phyloP scores from a whole-genome alignment of 1,284 basidiomycete species.

The Gomphus bonarii region DNA sequence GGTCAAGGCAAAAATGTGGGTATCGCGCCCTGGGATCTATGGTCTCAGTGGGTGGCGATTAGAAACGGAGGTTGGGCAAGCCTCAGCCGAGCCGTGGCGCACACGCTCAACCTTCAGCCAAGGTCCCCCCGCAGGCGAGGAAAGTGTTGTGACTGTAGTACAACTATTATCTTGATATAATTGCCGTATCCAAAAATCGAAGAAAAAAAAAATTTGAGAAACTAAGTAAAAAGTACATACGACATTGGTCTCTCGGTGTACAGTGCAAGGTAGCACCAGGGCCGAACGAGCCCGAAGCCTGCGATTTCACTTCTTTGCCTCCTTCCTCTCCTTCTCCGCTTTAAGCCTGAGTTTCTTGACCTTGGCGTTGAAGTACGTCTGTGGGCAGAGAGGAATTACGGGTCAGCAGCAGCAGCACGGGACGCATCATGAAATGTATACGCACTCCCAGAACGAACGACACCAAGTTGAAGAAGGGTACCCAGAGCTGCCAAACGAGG shows the following conservation, averaged over 20 bases:
- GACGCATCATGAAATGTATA: slow-evolving; percentile 9
- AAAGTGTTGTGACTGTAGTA: slow-evolving; percentile 34
- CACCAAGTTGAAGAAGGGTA: slow-evolving; percentile 64
- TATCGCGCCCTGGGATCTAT: slow-evolving; percentile 57
- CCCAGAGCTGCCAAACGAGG: slow-evolving; percentile 43
- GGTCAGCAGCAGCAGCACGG: no score
- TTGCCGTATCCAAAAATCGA: background rate
- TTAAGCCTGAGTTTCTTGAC: slow-evolving; percentile 51
- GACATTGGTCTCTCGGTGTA: background rate
- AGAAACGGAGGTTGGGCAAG: slow-evolving; percentile 50
- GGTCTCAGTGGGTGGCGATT: slow-evolving; percentile 50
- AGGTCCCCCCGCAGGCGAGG: slow-evolving; percentile 29
- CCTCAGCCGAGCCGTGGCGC: slow-evolving; percentile 18
- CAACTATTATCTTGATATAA: slow-evolving; percentile 16
- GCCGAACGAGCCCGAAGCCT: background rate
- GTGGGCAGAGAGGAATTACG: background rate
- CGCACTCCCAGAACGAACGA: slow-evolving; percentile 57
- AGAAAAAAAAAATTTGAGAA: background rate
- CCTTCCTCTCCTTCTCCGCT: slow-evolving; percentile 36
- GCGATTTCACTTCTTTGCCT: slow-evolving; percentile 8
- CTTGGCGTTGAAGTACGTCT: slow-evolving; percentile 68
- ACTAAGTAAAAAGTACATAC: background rate
- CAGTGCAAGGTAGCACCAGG: background rate
- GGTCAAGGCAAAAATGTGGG: slow-evolving; percentile 42
- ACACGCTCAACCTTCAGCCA: slow-evolving; percentile 43